These are phyloP conservation scores for Porphyra umbilicalis DNA, from an alignment of 31 red algal species.

Conservation along the genomic window DNA sequence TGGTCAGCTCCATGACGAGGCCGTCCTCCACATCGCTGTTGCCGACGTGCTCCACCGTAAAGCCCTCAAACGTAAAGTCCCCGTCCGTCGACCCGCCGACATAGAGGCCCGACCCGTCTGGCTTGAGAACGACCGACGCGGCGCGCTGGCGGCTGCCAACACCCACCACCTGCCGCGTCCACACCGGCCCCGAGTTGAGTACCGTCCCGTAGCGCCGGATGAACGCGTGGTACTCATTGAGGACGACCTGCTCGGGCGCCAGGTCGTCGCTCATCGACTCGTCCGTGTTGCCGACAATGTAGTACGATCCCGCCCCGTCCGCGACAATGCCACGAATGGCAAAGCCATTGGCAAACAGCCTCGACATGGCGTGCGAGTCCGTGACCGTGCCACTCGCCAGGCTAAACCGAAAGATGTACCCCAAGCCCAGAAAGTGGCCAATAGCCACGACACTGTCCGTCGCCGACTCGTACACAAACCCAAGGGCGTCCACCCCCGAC, in stretches of 20 bases:
- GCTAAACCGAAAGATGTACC: neutral
- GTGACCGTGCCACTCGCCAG: neutral
- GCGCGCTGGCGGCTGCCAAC: neutral
- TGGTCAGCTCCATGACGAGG: neutral
- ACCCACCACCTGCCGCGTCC: conserved; percentile 1
- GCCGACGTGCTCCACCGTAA: neutral
- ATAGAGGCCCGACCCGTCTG: neutral
- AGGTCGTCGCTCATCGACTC: neutral
- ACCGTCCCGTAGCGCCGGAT: neutral
- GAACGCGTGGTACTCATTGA: neutral
- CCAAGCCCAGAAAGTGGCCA: neutral
- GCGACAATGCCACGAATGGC: neutral
- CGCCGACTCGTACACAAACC: neutral
- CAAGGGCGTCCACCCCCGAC: neutral
- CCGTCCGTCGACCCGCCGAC: neutral
- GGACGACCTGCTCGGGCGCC: neutral
- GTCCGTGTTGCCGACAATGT: neutral
- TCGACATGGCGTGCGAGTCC: neutral
- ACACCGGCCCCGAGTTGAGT: neutral
- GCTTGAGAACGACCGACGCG: neutral
- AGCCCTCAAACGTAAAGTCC: neutral
- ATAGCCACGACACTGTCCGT: neutral
- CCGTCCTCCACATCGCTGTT: neutral
- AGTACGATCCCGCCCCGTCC: neutral
- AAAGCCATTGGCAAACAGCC: neutral